Base-by-base conservation (phyloP, 768 basidiomycete species). In the Macrolepiota fuliginosa region DNA sequence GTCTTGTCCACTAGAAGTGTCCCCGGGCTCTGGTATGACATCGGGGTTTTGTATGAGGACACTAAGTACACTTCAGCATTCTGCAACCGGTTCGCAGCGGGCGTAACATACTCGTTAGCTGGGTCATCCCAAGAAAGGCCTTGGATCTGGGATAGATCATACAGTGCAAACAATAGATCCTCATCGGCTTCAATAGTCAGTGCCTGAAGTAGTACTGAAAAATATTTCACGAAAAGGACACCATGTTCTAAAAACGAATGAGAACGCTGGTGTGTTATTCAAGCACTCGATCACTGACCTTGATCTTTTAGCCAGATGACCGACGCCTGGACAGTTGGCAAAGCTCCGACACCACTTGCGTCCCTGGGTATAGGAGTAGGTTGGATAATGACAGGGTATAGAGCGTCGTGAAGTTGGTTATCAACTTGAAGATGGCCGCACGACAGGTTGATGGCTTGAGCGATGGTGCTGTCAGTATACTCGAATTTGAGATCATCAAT, bases 201-300 rank as follows among this genome's bases (percentile, higher is more conserved):
- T 2, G 96, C 92, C 71, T 99, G 97, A 15, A 99, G 77, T 13
- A 99, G 77, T 55, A 98, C 84, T 1, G 96, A 96, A 57, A 93
- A 96, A 69, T 98, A 98, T 75, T 98, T 98, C 77, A 99, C 82
- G 72, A 97, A 98, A n/a, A 94, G 74, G 9, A 99, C 97, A 17
- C 97, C 97, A 65, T 98, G 97, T n/a, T 90, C 97, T 99, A 54
- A 36, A 45, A 12, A 53, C 54, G 7, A 5, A 37, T 40, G 5
- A 46, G 56, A 27, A 64, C 35, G 42, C 7, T 36, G 29, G 11
- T 19, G 19, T 29, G 11, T 12, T 11, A 7, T 50, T 19, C n/a
- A 12, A 19, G 46, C 13, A 59, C 24, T 22, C 5, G 17, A 42
- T 27, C 5, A 13, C n/a, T 22, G 6, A 94, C 96, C 92, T 81